These are phyloP conservation scores for Neostapfia colusana DNA, from an alignment of 176 grass and related monocot genomes.

Conservation along the genomic window DNA sequence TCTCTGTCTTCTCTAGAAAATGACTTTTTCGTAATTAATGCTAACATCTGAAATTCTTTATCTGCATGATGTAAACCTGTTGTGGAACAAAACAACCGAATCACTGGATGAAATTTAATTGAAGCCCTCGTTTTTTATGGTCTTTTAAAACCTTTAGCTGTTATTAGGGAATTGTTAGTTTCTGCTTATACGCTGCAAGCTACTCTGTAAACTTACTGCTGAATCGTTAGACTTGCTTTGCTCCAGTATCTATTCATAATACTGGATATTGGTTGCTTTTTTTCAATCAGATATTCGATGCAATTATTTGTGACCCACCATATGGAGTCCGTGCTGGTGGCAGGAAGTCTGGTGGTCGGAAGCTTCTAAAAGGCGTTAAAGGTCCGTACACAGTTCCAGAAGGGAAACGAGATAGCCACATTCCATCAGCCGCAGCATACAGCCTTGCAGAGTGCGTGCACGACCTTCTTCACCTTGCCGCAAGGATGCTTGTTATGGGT, in stretches of 20 bases:
- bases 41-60: not conserved
- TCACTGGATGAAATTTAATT: not conserved
- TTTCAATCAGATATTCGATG: slow-evolving; percentile 72
- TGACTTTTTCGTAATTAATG: not conserved
- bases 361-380: slow-evolving; percentile 70
- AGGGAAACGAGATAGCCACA: slow-evolving; percentile 76
- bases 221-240: not conserved
- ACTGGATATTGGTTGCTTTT: not conserved
- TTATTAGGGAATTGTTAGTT: not conserved
- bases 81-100: slow-evolving; percentile 13
- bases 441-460: slow-evolving; percentile 82
- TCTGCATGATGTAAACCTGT: not conserved
- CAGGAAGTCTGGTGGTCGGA: slow-evolving; percentile 80
- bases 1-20: not conserved
- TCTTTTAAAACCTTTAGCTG: not conserved
- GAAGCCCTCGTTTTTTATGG: not conserved
- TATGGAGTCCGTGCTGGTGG: slow-evolving; percentile 95
- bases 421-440: slow-evolving; percentile 82
- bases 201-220: not conserved
- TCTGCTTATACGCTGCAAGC: not conserved
- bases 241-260: not conserved
- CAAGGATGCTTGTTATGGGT: slow-evolving; percentile 76
- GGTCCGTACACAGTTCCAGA: slow-evolving; percentile 84
- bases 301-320: slow-evolving; percentile 91
- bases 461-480: slow-evolving; percentile 76